Evolutionary conservation across 306 rosid genomes (phyloP).

Genomic region (Glycine tomentella): DNA sequence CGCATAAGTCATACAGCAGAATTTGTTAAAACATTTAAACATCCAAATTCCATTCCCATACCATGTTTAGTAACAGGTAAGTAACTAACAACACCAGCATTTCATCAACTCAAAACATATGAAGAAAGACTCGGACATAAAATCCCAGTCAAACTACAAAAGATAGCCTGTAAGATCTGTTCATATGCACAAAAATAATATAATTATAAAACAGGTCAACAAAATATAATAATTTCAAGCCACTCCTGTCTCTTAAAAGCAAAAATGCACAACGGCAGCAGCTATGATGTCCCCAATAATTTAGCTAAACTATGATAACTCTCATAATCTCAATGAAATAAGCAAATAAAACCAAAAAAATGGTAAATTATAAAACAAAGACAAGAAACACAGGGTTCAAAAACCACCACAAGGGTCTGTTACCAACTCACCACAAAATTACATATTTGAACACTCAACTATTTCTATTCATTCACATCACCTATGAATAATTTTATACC

Average conservation of each 20-base stretch:
- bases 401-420: no score
- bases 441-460: not conserved
- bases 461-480: slow-evolving; percentile 12
- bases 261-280: not conserved
- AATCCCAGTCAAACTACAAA: not conserved
- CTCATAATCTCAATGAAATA: not conserved
- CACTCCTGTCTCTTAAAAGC: not conserved
- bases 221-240: not conserved
- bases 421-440: no score
- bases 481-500: not conserved
- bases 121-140: not conserved
- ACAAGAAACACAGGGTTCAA: no score
- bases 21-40: not conserved
- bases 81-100: not conserved
- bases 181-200: not conserved
- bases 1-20: not conserved
- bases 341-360: slow-evolving; percentile 8
- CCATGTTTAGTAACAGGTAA: not conserved
- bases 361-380: no score
- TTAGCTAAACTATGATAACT: slow-evolving; percentile 5
- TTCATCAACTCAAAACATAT: slow-evolving; percentile 20
- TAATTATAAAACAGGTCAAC: not conserved
- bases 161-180: not conserved
- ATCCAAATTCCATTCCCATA: not conserved
- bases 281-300: not conserved